Percentiles rank a stretch among this genome's conserved stretches.
These are phyloP conservation scores for Nyssa sinensis DNA, from an alignment of 148 eudicot species.

Conservation along the genomic window DNA sequence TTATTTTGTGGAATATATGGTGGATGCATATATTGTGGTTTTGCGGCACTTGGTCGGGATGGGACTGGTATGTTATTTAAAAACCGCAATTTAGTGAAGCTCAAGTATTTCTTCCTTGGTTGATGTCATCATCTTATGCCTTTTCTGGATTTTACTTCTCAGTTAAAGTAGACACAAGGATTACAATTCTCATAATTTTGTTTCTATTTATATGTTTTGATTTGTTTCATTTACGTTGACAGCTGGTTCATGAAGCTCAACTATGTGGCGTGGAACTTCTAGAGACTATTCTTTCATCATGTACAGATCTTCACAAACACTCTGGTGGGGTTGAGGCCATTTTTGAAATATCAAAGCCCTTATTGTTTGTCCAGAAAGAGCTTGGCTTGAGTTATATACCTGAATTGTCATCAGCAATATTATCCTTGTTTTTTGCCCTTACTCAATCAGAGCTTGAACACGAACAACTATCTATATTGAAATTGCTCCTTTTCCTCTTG, in stretches of 20 bases:
- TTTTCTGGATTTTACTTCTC: background rate
- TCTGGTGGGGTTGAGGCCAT: slow-evolving; percentile 49
- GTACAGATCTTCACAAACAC: slow-evolving; percentile 35
- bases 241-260: slow-evolving; percentile 75
- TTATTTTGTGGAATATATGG: slow-evolving; percentile 41
- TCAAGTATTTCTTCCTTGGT: background rate
- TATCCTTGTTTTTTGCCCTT: slow-evolving; percentile 55
- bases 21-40: slow-evolving; percentile 63
- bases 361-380: slow-evolving; percentile 63
- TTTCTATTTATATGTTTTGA: background rate
- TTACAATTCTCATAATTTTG: slow-evolving; percentile 8
- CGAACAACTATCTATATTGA: slow-evolving; percentile 58
- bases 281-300: slow-evolving; percentile 49
- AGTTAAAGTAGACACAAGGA: background rate
- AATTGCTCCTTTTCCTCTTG: slow-evolving; percentile 51
- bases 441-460: slow-evolving; percentile 70
- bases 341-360: slow-evolving; percentile 49
- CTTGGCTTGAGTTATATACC: slow-evolving; percentile 65
- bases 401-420: slow-evolving; percentile 43
- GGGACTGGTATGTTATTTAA: slow-evolving; percentile 44
- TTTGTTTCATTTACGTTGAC: slow-evolving; percentile 18
- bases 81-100: background rate
- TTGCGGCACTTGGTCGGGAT: slow-evolving; percentile 48
- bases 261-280: slow-evolving; percentile 57
- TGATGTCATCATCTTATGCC: background rate